Evolutionary conservation across 768 basidiomycete species (phyloP).

Genomic region (Lactarius hatsudake): DNA sequence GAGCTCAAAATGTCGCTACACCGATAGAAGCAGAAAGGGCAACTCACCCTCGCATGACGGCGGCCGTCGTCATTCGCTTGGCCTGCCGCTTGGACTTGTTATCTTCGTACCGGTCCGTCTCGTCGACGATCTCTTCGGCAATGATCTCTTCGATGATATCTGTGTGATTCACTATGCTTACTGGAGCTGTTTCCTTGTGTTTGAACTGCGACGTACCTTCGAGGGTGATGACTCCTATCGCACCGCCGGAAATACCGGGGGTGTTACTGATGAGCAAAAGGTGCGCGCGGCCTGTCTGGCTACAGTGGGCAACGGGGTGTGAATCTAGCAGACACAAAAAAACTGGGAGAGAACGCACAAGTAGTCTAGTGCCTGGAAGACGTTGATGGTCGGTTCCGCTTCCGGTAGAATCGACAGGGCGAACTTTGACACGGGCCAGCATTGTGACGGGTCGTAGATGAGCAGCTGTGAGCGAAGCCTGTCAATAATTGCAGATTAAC

Average conservation of each 20-base stretch:
- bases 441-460: slow-evolving; percentile 82
- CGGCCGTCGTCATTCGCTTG: slow-evolving; percentile 65
- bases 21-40: background rate
- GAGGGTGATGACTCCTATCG: slow-evolving; percentile 86
- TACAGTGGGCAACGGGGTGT: slow-evolving; percentile 30
- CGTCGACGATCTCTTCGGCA: slow-evolving; percentile 93
- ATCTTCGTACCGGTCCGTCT: slow-evolving; percentile 88
- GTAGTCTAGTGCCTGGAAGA: slow-evolving; percentile 92
- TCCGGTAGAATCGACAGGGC: slow-evolving; percentile 84
- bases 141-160: slow-evolving; percentile 94
- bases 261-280: slow-evolving; percentile 80
- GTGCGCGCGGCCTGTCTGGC: slow-evolving; percentile 94
- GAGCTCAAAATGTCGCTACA: background rate
- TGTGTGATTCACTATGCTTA: slow-evolving; percentile 28
- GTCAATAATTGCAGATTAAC: slow-evolving; percentile 5
- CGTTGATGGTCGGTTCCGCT: slow-evolving; percentile 83
- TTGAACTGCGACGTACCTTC: slow-evolving; percentile 49
- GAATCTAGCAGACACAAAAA: background rate
- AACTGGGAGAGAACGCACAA: slow-evolving; percentile 50
- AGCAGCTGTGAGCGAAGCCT: slow-evolving; percentile 54
- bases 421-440: slow-evolving; percentile 70
- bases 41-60: slow-evolving; percentile 74
- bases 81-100: slow-evolving; percentile 79
- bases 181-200: background rate
- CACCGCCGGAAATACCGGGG: slow-evolving; percentile 81